phyloP scores from a whole-genome alignment of 2,329 filamentous ascomycete species.

The Talaromyces sp. region DNA sequence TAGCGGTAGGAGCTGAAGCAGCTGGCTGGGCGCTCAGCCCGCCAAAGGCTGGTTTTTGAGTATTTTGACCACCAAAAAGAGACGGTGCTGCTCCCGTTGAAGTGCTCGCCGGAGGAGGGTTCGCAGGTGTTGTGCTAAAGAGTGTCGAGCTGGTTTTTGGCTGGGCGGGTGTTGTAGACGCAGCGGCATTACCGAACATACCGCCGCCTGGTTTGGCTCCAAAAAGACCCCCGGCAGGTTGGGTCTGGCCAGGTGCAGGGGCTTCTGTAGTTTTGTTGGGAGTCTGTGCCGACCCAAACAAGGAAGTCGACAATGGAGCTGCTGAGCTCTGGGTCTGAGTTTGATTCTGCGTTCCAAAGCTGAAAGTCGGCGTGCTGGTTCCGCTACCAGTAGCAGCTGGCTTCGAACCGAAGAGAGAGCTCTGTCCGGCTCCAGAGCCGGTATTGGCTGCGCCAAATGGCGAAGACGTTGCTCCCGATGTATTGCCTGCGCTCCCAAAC shows the following conservation, averaged over 20 bases:
- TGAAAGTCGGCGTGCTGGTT: slow-evolving; percentile 23
- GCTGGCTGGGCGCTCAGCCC: slow-evolving; percentile 18
- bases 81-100: slow-evolving; percentile 23
- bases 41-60: slow-evolving; percentile 26
- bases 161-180: slow-evolving; percentile 36
- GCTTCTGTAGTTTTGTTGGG: slow-evolving; percentile 33
- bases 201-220: slow-evolving; percentile 21
- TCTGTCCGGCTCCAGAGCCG: slow-evolving; percentile 16
- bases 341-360: slow-evolving; percentile 25
- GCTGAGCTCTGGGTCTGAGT: slow-evolving; percentile 12
- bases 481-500: slow-evolving; percentile 34
- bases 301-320: slow-evolving; percentile 18
- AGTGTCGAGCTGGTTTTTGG: slow-evolving; percentile 21
- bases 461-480: slow-evolving; percentile 25
- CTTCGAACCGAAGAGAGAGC: slow-evolving; percentile 23
- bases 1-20: slow-evolving; percentile 16
- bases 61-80: slow-evolving; percentile 19
- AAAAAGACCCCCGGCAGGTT: slow-evolving; percentile 25
- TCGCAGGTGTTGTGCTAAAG: slow-evolving; percentile 41
- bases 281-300: slow-evolving; percentile 28
- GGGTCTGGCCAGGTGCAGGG: slow-evolving; percentile 24
- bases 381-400: slow-evolving; percentile 14
- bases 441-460: slow-evolving; percentile 28
- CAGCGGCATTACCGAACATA: slow-evolving; percentile 26
- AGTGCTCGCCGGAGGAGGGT: slow-evolving; percentile 36